These are phyloP conservation scores for Trametes sp. DNA, from an alignment of 1,284 basidiomycete genomes.

Conservation along the genomic window DNA sequence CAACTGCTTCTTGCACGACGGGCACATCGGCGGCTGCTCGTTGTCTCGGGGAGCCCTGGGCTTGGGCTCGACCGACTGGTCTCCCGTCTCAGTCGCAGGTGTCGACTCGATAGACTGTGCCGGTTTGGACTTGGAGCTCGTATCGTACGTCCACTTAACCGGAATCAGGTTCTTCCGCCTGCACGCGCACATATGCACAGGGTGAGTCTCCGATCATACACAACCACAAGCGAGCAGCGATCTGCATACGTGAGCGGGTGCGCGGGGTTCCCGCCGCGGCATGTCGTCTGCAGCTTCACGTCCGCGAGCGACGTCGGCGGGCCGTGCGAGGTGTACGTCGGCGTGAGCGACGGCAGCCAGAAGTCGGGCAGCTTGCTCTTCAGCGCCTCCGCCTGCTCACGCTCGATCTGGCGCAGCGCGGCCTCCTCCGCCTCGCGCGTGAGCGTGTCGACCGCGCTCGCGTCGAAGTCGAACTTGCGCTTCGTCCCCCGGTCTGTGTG, in stretches of 20 bases:
- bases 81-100: slow-evolving; percentile 43
- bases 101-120: slow-evolving; percentile 52
- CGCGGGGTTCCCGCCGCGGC: slow-evolving; percentile 76
- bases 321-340: slow-evolving; percentile 72
- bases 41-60: slow-evolving; percentile 55
- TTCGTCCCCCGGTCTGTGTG: slow-evolving; percentile 62
- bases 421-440: slow-evolving; percentile 85
- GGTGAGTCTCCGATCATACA: no score
- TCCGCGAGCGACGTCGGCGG: slow-evolving; percentile 74
- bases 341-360: slow-evolving; percentile 91
- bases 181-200: no score
- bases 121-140: slow-evolving; percentile 39
- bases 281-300: slow-evolving; percentile 87
- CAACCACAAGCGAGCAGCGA: not conserved
- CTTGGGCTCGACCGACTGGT: slow-evolving; percentile 34
- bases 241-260: slow-evolving; percentile 79
- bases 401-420: slow-evolving; percentile 82
- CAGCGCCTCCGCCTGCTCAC: slow-evolving; percentile 84
- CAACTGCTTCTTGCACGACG: slow-evolving; percentile 86
- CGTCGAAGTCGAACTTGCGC: slow-evolving; percentile 82
- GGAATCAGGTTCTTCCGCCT: slow-evolving; percentile 82
- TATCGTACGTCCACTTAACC: slow-evolving; percentile 74
- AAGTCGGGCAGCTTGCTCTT: slow-evolving; percentile 92
- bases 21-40: slow-evolving; percentile 73
- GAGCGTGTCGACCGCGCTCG: slow-evolving; percentile 71